Percentiles rank a stretch among this genome's conserved stretches.
phyloP scores from a whole-genome alignment of 1,139 yeast species.

The Blastobotrys serpentis region DNA sequence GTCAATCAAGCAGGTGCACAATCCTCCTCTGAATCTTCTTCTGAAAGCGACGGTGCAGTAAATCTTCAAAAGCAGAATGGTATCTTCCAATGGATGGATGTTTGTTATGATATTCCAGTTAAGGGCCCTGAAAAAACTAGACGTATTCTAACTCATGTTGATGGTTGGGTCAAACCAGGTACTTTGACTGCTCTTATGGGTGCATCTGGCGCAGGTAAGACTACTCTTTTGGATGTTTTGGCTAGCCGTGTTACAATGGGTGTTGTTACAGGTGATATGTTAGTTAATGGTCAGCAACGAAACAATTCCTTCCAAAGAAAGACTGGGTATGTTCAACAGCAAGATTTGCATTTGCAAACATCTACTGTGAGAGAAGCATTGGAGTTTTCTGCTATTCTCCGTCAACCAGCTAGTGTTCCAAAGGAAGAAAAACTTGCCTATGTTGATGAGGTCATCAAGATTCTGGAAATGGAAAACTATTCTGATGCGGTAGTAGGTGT shows the following conservation, averaged over 20 bases:
- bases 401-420: slow-evolving; percentile 51
- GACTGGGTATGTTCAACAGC: slow-evolving; percentile 65
- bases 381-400: slow-evolving; percentile 56
- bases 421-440: slow-evolving; percentile 50
- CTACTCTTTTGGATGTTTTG: slow-evolving; percentile 55
- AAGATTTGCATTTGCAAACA: slow-evolving; percentile 56
- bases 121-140: slow-evolving; percentile 56
- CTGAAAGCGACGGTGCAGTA: slow-evolving; percentile 25
- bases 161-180: slow-evolving; percentile 63
- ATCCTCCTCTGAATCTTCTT: slow-evolving; percentile 25
- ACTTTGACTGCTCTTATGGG: slow-evolving; percentile 62
- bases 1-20: slow-evolving; percentile 20
- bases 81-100: slow-evolving; percentile 77
- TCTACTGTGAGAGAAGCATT: slow-evolving; percentile 61
- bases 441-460: slow-evolving; percentile 54
- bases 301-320: slow-evolving; percentile 55
- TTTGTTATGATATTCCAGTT: slow-evolving; percentile 69
- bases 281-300: slow-evolving; percentile 54
- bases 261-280: slow-evolving; percentile 59
- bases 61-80: slow-evolving; percentile 35
- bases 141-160: slow-evolving; percentile 52
- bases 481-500: slow-evolving; percentile 64
- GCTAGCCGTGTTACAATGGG: slow-evolving; percentile 59
- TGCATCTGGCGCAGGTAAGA: slow-evolving; percentile 66
- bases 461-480: slow-evolving; percentile 55